Evolutionary conservation across 2,329 filamentous ascomycete species (phyloP).

Genomic region (Epichloe gansuensis): DNA sequence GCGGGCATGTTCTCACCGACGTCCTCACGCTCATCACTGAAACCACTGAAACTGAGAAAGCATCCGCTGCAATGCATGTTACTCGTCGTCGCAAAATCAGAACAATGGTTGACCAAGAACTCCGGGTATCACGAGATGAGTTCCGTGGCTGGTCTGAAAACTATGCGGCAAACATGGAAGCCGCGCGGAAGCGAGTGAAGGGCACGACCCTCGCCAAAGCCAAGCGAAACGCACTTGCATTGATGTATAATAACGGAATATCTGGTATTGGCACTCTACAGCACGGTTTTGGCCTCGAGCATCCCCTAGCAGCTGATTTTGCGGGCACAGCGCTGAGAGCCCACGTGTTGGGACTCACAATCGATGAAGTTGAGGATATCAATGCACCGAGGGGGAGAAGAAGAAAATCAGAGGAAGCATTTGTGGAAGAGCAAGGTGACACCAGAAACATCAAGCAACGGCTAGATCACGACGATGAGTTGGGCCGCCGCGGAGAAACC

Average conservation of each 20-base stretch:
- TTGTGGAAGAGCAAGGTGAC: conserved; percentile 23
- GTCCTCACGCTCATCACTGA: conserved; percentile 12
- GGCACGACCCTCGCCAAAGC: conserved; percentile 22
- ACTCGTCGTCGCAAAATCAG: conserved; percentile 15
- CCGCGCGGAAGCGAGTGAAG: conserved; percentile 14
- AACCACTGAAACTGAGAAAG: conserved; percentile 11
- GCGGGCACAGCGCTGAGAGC: conserved; percentile 32
- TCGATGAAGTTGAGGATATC: conserved; percentile 10
- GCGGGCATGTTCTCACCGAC: conserved; percentile 7
- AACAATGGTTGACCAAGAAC: conserved; percentile 20
- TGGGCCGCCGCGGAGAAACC: conserved; percentile 15
- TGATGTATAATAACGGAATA: conserved; percentile 24
- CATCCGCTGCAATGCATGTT: conserved; percentile 11
- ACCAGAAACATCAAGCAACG: conserved; percentile 27
- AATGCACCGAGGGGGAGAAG: conserved; percentile 19
- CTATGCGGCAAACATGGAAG: conserved; percentile 44
- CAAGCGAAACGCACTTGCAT: conserved; percentile 22
- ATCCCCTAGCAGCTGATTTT: conserved; percentile 32
- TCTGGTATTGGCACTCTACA: conserved; percentile 16
- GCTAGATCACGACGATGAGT: conserved; percentile 16
- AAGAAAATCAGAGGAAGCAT: conserved; percentile 32
- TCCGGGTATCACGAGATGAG: conserved; percentile 23
- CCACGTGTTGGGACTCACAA: conserved; percentile 14
- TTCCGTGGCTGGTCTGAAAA: conserved; percentile 29
- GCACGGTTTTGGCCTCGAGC: conserved; percentile 17